Evolutionary conservation across 208 protist species (phyloP).

Genomic region (Porcisia deanei): DNA sequence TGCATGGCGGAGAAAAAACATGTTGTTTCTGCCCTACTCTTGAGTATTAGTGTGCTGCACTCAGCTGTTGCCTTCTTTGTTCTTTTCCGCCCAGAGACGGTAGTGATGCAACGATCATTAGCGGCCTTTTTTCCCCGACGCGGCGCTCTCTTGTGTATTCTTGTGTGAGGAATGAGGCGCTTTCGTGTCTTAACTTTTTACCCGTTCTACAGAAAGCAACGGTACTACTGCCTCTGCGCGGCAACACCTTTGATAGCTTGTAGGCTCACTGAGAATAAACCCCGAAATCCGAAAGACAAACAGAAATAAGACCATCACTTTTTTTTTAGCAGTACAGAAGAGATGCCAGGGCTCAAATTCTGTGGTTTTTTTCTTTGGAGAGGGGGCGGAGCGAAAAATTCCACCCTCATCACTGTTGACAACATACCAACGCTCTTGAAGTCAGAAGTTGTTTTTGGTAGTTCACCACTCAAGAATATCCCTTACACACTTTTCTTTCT

Average conservation of each 20-base stretch:
- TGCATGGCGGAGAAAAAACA: neutral
- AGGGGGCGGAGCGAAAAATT: neutral
- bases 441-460: neutral
- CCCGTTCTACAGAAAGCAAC: neutral
- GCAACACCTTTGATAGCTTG: slow-evolving; percentile 1
- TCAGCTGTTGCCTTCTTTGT: slow-evolving; percentile 8
- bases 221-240: neutral
- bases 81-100: neutral
- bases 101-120: neutral
- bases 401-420: neutral
- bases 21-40: neutral
- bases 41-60: neutral
- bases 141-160: neutral
- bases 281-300: neutral
- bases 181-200: slow-evolving; percentile 22
- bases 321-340: neutral
- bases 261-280: slow-evolving; percentile 1
- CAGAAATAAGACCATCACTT: neutral
- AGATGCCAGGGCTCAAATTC: too few species aligned
- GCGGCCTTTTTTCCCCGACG: neutral
- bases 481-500: neutral
- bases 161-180: neutral
- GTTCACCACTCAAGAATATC: neutral
- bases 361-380: neutral
- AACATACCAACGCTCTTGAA: neutral